Evolutionary conservation across 2,329 filamentous ascomycete species (phyloP), one percentile per base, ranked within the genome.

Genomic region (Cladobotryum protrusum): DNA sequence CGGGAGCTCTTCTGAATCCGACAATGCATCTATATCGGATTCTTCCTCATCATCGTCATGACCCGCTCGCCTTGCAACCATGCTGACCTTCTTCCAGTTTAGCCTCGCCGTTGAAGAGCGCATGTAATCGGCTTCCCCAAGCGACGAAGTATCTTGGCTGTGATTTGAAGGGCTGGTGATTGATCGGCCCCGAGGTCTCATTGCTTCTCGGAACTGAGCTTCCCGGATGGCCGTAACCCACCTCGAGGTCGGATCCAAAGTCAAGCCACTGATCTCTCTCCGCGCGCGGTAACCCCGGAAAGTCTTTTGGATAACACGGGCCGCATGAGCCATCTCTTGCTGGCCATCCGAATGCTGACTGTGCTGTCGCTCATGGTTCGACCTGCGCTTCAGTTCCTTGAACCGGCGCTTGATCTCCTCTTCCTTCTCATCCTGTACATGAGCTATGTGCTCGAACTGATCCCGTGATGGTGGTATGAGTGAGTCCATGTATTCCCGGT

Each of bases 261-360:
- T 78, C 56, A 85, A 73, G 0, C 89, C 89, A 37, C 79, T 67
- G 58, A 93, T 73, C 64, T 89, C 83, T 43, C 89, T 73, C 40
- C 89, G 78, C 44, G 81, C 77, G 48, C 86, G 78, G 65, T 95
- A 88, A 5, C 89, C 88, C 33, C 89, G 78, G 63, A 90, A 95
- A 20, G 83, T 86, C 57, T 84, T 81, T 71, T 89, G 81, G 43
- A 85, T 84, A 20, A 81, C 60, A 18, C 69, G 71, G 3, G 80
- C 81, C 2, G 81, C 81, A 45, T 72, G 68, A 20, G 67, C 62
- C 24, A 59, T 57, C 40, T 62, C 61, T 14, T 56, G 49, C 11
- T 41, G 53, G 5, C 35, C 34, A 8, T 42, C 48, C 9, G 50
- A 54, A 53, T 49, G 52, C 46, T 49, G 57, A 50, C 57, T 59